Evolutionary conservation across 2,329 filamentous ascomycete species (phyloP).

Genomic region (Scopulariopsis brevicaulis): DNA sequence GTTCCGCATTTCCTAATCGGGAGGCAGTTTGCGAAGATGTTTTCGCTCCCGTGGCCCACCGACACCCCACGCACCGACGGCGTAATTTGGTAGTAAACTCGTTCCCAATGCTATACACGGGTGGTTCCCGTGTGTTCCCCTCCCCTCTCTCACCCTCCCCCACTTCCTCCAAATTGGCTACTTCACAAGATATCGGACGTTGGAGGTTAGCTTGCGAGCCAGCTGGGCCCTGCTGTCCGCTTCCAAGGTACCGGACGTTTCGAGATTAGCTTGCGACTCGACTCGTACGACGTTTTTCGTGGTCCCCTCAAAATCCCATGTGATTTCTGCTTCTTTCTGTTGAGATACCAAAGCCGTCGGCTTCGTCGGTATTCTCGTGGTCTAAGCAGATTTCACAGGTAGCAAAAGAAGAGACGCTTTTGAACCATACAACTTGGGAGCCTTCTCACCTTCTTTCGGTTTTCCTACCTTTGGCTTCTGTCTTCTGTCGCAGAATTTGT

Average conservation of each 20-base stretch:
- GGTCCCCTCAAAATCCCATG: not conserved
- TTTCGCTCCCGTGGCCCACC: not conserved
- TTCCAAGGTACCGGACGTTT: not conserved
- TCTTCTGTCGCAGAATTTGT: not conserved
- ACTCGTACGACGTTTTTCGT: not conserved
- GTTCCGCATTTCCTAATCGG: not conserved
- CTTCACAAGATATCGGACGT: not conserved
- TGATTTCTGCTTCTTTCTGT: not conserved
- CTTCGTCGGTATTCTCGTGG: not conserved
- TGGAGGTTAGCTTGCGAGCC: not conserved
- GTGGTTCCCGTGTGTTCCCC: too few relatives aligned
- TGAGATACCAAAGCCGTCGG: not conserved
- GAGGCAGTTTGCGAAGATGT: not conserved
- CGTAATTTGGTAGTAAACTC: not conserved
- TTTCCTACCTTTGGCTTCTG: not conserved
- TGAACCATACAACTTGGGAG: not conserved
- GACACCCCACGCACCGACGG: not conserved
- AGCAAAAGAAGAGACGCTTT: not conserved
- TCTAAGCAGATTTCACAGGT: not conserved
- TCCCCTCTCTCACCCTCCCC: not conserved
- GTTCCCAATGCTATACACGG: not conserved
- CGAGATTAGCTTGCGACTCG: not conserved
- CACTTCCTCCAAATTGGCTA: not conserved
- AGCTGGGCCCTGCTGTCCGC: not conserved
- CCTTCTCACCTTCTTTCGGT: not conserved